Base-by-base conservation (phyloP, 2,329 filamentous ascomycete genomes). In the Xylariaceae sp. region DNA sequence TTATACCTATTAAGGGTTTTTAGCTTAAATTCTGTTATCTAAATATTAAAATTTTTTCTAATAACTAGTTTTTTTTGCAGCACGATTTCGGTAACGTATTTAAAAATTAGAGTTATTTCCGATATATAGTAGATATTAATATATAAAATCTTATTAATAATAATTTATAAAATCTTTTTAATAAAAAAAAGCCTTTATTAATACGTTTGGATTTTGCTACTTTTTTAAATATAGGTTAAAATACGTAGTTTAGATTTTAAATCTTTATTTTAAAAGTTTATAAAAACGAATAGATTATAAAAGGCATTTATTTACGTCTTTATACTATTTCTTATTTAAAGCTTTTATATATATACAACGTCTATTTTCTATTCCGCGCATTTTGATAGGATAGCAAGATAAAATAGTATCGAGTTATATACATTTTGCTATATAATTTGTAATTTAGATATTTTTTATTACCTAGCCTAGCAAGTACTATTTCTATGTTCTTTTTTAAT, bases 91-190 rank as follows among this genome's bases (percentile, higher is more conserved):
- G 14, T 29, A 29, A 29, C n/a, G 14, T 29, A 29, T 29, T 29
- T 8, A 29, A 29, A 29, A 29, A 29, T 14, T 14, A 8, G 8
- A 8, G 25, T 8, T 14, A 8, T 29, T 29, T 8, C 14, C 8
- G 14, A 14, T 14, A 8, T 29, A 14, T 32, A 32, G 7, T 32
- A 32, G 16, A 14, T 14, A 8, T 32, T 37, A 19, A n/a, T 29
- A 40, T 40, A 40, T 35, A 32, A 45, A 40, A 40, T 19, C 41
- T 41, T 37, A 45, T 45, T 37, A 45, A 10, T 37, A 38, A 34
- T 16, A 33, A 37, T 32, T 17, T 38, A 38, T 37, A 37, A 22
- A 38, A 25, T 42, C 10, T 38, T 34, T 42, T 41, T 46, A 46
- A 38, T 33, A 41, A n/a, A 34, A 32, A 19, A 41, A 17, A 20